Evolutionary conservation across 2,329 filamentous ascomycete genomes (phyloP), one percentile per base, ranked within the genome.

Genomic region (Curvularia spicifera): DNA sequence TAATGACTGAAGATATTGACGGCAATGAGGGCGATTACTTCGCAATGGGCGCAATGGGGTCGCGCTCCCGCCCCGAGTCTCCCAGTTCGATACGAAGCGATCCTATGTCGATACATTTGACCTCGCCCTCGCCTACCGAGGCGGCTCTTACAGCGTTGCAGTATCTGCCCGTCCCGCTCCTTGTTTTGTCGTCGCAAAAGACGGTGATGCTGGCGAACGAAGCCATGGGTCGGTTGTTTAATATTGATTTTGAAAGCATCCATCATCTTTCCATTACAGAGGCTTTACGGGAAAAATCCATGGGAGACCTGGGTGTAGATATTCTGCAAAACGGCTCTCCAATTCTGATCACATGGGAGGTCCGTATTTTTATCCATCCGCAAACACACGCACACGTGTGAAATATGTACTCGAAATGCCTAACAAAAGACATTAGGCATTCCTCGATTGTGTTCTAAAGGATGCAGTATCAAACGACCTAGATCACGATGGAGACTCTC

Each of bases 201-300:
- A 90, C 87, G 0, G 84, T 93, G 3, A 82, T 90, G 1, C 76
- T 93, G 40, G 90, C 89, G 31, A 93, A 93, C 67, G 88, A 92
- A 65, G 87, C 90, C 20, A 89, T 92, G 85, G 89, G 87, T 1
- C 83, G 86, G 53, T 77, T 93, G 67, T 77, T 93, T 22, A 88
- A 86, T 4, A 80, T 90, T 48, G 80, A 85, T 26, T 75, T 79
- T 22, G 68, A 75, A 43, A 73, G 73, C 20, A 72, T 77, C 15
- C 76, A 81, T 40, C 79, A 80, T 46, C 63, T 72, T 33, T 79
- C 79, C 9, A 79, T 85, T 4, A 80, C 84, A 39, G 88, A 92
- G 33, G 78, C 81, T 20, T 79, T 93, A 15, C 82, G 84, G 29
- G 89, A 89, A 1, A 85, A 89, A 69, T 85, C 85, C 0, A 78